Conservation (phyloP, 331 rosid genomes). For the Cydonia oblonga region DNA sequence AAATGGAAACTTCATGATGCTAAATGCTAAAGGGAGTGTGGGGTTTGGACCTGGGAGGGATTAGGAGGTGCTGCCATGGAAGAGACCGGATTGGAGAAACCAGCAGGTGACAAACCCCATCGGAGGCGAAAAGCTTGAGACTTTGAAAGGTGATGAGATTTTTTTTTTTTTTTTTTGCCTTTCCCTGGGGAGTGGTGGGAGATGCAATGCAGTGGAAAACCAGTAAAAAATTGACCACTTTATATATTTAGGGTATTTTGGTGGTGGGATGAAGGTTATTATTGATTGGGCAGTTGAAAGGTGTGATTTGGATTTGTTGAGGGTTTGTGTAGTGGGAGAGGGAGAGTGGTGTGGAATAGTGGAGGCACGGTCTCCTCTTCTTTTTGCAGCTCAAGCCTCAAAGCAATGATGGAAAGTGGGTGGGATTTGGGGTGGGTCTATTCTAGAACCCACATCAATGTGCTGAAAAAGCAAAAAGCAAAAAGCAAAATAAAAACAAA, state of each 20-base stretch:
- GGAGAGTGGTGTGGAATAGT: not conserved
- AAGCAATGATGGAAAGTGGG: not conserved
- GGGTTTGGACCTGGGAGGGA: not conserved
- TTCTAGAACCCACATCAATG: not conserved
- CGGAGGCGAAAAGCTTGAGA: not conserved
- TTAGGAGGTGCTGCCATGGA: not conserved
- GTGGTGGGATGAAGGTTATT: not conserved
- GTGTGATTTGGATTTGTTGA: not conserved
- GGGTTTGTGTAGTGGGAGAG: not conserved
- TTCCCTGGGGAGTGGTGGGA: not conserved
- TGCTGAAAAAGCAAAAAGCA: not conserved
- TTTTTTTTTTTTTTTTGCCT: too few relatives aligned
- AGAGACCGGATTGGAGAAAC: not conserved
- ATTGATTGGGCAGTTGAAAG: not conserved
- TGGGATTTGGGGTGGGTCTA: not conserved
- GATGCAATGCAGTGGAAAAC: not conserved
- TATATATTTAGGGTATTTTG: not conserved
- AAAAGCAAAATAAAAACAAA: not conserved
- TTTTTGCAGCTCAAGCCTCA: not conserved
- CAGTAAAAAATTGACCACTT: not conserved
- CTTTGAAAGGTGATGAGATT: not conserved
- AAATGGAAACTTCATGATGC: not conserved
- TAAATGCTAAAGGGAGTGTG: not conserved
- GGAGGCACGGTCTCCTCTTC: not conserved
- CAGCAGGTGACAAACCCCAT: not conserved